Evolutionary conservation across 2,329 filamentous ascomycete species (phyloP), one percentile per base, ranked within the genome.

Genomic region (Cladosporium sp.): DNA sequence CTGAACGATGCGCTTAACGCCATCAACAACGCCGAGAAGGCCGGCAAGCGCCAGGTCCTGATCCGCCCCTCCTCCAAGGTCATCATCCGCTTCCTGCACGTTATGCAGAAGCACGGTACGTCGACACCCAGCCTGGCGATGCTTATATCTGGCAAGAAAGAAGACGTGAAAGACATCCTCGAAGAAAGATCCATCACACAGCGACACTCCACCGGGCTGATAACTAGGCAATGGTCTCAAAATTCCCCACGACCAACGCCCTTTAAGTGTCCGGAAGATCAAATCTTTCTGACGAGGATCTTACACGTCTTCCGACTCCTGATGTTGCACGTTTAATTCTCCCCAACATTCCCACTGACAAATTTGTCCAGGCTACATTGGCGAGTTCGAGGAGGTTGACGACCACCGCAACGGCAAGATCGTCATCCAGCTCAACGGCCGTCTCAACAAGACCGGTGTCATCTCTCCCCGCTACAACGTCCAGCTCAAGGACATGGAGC

Each of bases 21-120:
- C 81, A 97, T 98, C 86, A 98, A 98, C 90, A 98, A 98, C 78
- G 93, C 93, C 82, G 94, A 98, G 85, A 97, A 98, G 87, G 82
- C 88, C 67, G 93, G 93, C 80, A 97, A 97, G 87, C 91, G 93
- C 72, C 93, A 98, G 81, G 93, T 97, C 72, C 72, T 98, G 75
- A 96, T 98, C 83, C 85, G 91, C 70, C 93, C 94, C 67, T 87
- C 83, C 75, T 97, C 93, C 77, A 98, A 98, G 88, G 93, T 98
- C 82, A 98, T 98, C 69, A 79, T 94, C 82, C 97, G 97, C 84
- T 98, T 97, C 85, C 82, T 98, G 72, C 82, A 82, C 72, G 92
- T 97, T 75, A 98, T 98, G 93, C 93, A 98, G 82, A 89, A 88
- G 77, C 93, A 98, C 80, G 93, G 93, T 97, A 93, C 62, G 90